Percentiles rank a stretch among this genome's conserved stretches.
Evolutionary conservation across 495 filamentous ascomycete genomes (phyloP).

Genomic region (Penicillium silybi): DNA sequence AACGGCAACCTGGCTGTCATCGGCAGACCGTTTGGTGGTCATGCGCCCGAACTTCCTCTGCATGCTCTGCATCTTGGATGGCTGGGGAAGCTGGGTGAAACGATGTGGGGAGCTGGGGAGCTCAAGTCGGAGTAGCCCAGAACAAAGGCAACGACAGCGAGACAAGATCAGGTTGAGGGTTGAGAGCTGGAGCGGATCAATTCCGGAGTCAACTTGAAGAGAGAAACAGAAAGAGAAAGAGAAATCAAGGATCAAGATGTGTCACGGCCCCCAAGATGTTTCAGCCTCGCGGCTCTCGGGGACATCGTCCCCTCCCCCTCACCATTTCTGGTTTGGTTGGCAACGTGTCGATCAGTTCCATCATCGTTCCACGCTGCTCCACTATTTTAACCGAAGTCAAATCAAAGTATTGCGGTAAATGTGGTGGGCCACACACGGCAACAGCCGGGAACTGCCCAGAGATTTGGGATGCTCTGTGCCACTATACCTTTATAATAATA

Average conservation of each 20-base stretch:
- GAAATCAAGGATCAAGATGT: not conserved
- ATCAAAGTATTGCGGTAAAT: no score
- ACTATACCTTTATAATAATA: no score
- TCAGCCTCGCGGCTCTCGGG: constrained; percentile 27
- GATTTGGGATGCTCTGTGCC: no score
- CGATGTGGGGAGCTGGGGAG: not conserved
- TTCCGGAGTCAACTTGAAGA: constrained; percentile 2
- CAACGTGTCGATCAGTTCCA: constrained; percentile 3
- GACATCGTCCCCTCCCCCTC: not conserved
- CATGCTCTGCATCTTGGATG: constrained; percentile 66
- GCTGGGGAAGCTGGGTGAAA: not conserved
- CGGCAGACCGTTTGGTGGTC: constrained; percentile 59
- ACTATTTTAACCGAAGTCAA: not conserved
- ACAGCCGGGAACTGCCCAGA: no score
- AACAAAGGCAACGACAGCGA: not conserved
- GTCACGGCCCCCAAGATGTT: constrained; percentile 13
- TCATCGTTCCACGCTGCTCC: not conserved
- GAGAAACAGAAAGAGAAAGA: constrained; percentile 1
- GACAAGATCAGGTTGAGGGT: not conserved
- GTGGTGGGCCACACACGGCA: no score
- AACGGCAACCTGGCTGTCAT: constrained; percentile 73
- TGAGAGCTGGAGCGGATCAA: not conserved
- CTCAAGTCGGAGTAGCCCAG: constrained; percentile 1
- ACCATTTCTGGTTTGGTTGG: constrained; percentile 1
- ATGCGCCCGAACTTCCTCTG: constrained; percentile 72